Evolutionary conservation across 2,329 filamentous ascomycete species (phyloP), one percentile per base, ranked within the genome.

Genomic region (Atkinsonella hypoxylon): DNA sequence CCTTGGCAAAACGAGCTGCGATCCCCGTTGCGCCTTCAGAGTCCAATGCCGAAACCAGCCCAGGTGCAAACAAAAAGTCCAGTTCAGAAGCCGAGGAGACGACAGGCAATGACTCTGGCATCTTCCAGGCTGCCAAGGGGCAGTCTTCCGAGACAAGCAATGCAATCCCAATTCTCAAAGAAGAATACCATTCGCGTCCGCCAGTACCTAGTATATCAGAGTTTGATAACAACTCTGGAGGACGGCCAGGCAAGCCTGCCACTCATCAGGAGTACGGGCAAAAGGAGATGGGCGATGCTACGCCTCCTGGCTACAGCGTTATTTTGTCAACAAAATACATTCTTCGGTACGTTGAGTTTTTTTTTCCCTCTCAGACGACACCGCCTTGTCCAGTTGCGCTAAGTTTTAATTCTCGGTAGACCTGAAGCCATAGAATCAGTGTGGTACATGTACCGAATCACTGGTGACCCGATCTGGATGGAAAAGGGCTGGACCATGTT

Each of bases 401-500:
- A 26, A 26, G 26, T 26, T 26, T 26, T 7, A 26, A 13, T 10
- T 38, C 36, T 15, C 32, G 7, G 20, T 36, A 86, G 85, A 20
- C 87, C 88, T 18, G 89, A 95, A 70, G 87, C 87, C 1, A 89
- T 95, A 58, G 89, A 95, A 61, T 89, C 84, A 0, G 82, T 94
- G 13, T 94, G 89, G 77, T 87, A 90, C 69, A 83, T 94, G 73
- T 93, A 94, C 70, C 86, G 89, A 62, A 88, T 94, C 66, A 94
- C 88, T 0, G 89, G 88, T 45, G 85, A 93, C 56, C 68, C 75
- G 1, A 66, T 68, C 4, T 89, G 87, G 76, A 83, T 85, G 63
- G 87, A 94, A 30, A 83, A 85, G 57, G 90, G 87, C 15, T 95
- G 89, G 89, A 72, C 74, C 47, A 94, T 95, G 87, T 95, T 89